These are phyloP conservation scores for Salix suchowensis DNA, from an alignment of 345 rosid species.

Conservation along the genomic window DNA sequence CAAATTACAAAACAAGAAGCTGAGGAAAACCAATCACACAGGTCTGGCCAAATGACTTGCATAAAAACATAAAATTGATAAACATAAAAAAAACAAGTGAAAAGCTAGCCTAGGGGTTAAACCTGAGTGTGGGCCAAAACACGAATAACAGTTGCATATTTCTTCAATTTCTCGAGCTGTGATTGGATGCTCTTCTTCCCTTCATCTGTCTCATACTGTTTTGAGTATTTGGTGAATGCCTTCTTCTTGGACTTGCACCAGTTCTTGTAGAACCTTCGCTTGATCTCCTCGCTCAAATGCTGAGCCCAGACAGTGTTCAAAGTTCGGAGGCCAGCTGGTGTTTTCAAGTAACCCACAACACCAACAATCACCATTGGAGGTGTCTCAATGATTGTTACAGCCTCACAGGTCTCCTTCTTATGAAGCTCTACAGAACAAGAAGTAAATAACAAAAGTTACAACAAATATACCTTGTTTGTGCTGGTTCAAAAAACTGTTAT, in stretches of 20 bases:
- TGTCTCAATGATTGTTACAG: slow-evolving; percentile 76
- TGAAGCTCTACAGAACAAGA: slow-evolving; percentile 54
- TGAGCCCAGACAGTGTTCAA: slow-evolving; percentile 87
- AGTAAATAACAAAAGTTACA: background rate
- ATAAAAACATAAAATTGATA: background rate
- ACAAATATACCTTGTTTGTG: background rate
- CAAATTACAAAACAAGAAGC: background rate
- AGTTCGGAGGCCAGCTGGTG: slow-evolving; percentile 68
- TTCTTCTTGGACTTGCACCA: slow-evolving; percentile 89
- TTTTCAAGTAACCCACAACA: slow-evolving; percentile 73
- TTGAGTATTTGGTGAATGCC: slow-evolving; percentile 67
- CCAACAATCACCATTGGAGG: slow-evolving; percentile 86
- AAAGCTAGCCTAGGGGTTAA: background rate
- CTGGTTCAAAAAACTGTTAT: background rate
- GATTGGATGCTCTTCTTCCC: slow-evolving; percentile 59
- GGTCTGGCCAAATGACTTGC: background rate
- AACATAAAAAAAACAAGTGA: background rate
- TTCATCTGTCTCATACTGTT: slow-evolving; percentile 52
- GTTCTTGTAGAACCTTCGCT: slow-evolving; percentile 77
- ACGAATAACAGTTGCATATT: slow-evolving; percentile 61
- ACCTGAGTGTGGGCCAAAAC: slow-evolving; percentile 91
- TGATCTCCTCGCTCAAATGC: slow-evolving; percentile 79
- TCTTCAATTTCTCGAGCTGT: slow-evolving; percentile 85
- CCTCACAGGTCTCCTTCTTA: slow-evolving; percentile 92
- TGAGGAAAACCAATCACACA: no score